Evolutionary conservation across 2,329 filamentous ascomycete genomes (phyloP).

Genomic region (Colletotrichum lupini): DNA sequence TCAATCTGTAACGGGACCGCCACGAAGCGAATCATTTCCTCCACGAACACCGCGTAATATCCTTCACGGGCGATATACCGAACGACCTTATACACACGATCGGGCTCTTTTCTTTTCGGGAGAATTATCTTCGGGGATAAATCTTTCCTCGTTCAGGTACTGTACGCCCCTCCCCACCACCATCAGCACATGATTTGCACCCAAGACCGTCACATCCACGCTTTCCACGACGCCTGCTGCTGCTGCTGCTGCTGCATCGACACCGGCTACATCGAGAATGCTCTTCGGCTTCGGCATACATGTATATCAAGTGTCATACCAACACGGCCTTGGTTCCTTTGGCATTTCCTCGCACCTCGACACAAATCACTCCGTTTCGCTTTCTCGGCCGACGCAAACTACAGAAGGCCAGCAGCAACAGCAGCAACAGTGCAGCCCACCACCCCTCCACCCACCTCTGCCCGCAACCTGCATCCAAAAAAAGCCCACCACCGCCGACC

Average conservation of each 20-base stretch:
- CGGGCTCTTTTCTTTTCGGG: not conserved
- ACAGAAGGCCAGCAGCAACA: not conserved
- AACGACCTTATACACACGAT: not conserved
- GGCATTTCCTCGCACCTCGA: not conserved
- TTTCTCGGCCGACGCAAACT: not conserved
- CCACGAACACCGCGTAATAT: slow-evolving; percentile 22
- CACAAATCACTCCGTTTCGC: not conserved
- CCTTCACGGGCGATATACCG: slow-evolving; percentile 13
- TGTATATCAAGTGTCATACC: not conserved
- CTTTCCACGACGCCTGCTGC: not conserved
- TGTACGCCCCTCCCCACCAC: not conserved
- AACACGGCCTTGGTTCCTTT: not conserved
- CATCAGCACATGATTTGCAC: not conserved
- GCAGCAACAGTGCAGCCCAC: slow-evolving; percentile 14
- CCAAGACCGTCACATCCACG: slow-evolving; percentile 3
- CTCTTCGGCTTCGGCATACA: not conserved
- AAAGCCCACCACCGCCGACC: slow-evolving; percentile 33
- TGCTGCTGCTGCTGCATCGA: slow-evolving; percentile 4
- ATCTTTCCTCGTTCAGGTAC: slow-evolving; percentile 25
- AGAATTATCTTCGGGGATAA: slow-evolving; percentile 13
- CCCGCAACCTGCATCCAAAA: slow-evolving; percentile 28
- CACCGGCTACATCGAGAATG: not conserved
- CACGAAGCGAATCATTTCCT: slow-evolving; percentile 31
- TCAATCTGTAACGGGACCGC: slow-evolving; percentile 32
- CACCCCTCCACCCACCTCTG: not conserved